Evolutionary conservation across 1,139 yeast genomes (phyloP).

Genomic region (Pichia sp.): DNA sequence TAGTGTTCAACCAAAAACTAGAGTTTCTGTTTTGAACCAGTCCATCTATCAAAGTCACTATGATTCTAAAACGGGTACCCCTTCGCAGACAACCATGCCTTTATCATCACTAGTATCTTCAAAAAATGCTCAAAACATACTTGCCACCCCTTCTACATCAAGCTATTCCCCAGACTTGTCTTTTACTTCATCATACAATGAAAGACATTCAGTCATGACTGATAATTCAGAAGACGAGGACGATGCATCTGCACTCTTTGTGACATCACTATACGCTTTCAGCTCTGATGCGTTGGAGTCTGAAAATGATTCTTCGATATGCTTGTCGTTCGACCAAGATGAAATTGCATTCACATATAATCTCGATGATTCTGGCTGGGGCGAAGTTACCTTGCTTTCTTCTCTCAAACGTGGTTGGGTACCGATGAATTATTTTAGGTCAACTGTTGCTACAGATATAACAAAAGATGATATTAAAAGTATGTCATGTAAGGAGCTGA

Average conservation of each 20-base stretch:
- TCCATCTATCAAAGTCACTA: slow-evolving; percentile 25
- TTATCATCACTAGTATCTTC: neutral
- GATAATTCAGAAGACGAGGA: slow-evolving; percentile 18
- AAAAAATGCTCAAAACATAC: neutral
- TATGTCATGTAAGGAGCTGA: slow-evolving; percentile 19
- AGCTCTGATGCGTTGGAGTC: slow-evolving; percentile 65
- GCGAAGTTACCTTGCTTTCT: slow-evolving; percentile 77
- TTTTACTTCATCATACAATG: slow-evolving; percentile 1
- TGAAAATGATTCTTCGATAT: slow-evolving; percentile 67
- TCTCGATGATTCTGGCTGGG: slow-evolving; percentile 95
- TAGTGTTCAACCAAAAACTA: slow-evolving; percentile 17
- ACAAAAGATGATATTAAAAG: slow-evolving; percentile 30
- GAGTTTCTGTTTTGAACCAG: slow-evolving; percentile 29
- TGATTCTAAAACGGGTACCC: slow-evolving; percentile 16
- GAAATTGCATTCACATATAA: slow-evolving; percentile 87
- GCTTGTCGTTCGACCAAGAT: slow-evolving; percentile 74
- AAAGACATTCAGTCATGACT: neutral
- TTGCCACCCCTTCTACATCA: neutral
- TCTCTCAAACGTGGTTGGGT: slow-evolving; percentile 89
- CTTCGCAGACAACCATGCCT: slow-evolving; percentile 1
- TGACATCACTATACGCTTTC: slow-evolving; percentile 72
- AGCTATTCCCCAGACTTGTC: slow-evolving; percentile 4
- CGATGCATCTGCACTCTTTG: slow-evolving; percentile 38
- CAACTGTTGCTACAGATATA: slow-evolving; percentile 43
- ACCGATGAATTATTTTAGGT: slow-evolving; percentile 82